Evolutionary conservation across 2,329 filamentous ascomycete species (phyloP).

Genomic region (Thielaviopsis ethacetica): DNA sequence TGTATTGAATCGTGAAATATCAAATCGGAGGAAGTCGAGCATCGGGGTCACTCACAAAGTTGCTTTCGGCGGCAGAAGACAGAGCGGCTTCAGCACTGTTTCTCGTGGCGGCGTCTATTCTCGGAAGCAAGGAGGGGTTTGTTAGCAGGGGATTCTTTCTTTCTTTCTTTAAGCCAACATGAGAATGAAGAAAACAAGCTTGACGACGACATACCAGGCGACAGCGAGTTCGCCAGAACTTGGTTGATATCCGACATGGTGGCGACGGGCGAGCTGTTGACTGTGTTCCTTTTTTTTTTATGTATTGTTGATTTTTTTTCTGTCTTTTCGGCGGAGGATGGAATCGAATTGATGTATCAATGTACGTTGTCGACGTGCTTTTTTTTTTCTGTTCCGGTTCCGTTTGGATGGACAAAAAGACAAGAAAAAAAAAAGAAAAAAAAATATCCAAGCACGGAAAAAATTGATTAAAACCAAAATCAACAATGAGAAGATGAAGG

Average conservation of each 20-base stretch:
- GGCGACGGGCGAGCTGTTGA: constrained; percentile 17
- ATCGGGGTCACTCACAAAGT: constrained; percentile 55
- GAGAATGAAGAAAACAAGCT: constrained; percentile 9
- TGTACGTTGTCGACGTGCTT: constrained; percentile 14
- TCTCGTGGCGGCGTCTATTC: constrained; percentile 63
- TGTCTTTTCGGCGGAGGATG: constrained; percentile 10
- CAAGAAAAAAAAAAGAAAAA: constrained; percentile 4
- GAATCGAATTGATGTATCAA: constrained; percentile 16
- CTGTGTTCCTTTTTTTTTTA: constrained; percentile 14
- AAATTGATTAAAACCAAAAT: background rate
- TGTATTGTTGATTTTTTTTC: background rate
- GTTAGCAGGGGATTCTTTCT: background rate
- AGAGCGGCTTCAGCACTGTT: constrained; percentile 90
- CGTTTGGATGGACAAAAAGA: background rate
- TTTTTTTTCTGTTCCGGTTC: constrained; percentile 1
- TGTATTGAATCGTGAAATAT: constrained; percentile 4
- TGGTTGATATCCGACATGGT: constrained; percentile 85
- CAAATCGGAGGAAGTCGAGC: constrained; percentile 10
- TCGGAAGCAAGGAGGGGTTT: background rate
- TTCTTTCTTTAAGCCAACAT: background rate
- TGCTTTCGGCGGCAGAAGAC: constrained; percentile 74
- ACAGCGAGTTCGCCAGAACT: constrained; percentile 94
- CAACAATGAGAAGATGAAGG: background rate
- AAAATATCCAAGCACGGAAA: constrained; percentile 5
- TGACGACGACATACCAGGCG: constrained; percentile 52